phyloP scores from a whole-genome alignment of 176 grass and related monocot species.

The Cocos nucifera region DNA sequence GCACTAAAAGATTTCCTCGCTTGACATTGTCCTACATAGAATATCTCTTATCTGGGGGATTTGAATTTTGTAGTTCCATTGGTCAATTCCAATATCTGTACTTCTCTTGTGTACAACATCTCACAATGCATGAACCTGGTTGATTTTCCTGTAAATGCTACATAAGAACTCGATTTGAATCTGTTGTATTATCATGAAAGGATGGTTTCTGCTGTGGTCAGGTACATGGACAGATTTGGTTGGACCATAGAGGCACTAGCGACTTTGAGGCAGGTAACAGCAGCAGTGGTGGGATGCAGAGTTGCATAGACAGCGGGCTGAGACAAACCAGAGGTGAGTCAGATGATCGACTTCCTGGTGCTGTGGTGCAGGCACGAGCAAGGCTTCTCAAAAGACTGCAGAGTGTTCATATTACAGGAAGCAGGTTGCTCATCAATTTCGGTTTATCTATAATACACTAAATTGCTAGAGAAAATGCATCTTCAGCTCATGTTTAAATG shows the following conservation, averaged over 20 bases:
- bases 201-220: not conserved
- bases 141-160: no score
- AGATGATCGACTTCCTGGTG: conserved; percentile 6
- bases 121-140: no score
- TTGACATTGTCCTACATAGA: no score
- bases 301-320: not conserved
- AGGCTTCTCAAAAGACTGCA: not conserved
- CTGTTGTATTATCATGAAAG: no score
- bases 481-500: not conserved
- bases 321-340: not conserved
- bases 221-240: not conserved
- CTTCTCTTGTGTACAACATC: no score
- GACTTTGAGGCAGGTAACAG: not conserved
- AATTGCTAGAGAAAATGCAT: not conserved
- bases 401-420: not conserved
- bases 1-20: no score
- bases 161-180: no score
- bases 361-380: not conserved
- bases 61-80: no score
- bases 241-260: not conserved
- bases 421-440: not conserved
- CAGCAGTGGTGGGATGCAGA: not conserved
- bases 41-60: no score
- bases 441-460: not conserved
- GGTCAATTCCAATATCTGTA: no score